Evolutionary conservation across 306 rosid species (phyloP).

Genomic region (Rosa multiflora): DNA sequence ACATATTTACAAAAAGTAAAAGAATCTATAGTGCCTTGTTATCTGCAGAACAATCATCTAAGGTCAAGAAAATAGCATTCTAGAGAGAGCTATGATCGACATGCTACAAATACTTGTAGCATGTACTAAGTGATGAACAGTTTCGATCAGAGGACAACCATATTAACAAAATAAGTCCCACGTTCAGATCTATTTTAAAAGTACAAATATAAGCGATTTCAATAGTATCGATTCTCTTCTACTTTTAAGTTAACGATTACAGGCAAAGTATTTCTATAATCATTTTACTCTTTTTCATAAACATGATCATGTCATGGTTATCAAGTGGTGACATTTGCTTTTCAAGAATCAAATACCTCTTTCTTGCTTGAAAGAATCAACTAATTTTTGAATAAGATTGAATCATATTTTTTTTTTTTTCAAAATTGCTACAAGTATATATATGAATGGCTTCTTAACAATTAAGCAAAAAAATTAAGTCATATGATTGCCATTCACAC

Average conservation of each 20-base stretch:
- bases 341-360: background rate
- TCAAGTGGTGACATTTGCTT: background rate
- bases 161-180: background rate
- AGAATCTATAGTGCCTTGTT: background rate
- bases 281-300: background rate
- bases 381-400: background rate
- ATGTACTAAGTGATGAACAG: background rate
- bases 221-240: background rate
- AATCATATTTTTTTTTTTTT: background rate
- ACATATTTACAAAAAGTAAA: background rate
- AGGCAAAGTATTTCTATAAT: background rate
- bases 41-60: background rate
- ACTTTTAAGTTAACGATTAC: background rate
- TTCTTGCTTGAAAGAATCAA: background rate
- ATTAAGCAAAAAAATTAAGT: background rate
- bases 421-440: background rate
- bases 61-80: background rate
- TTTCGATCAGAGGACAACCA: background rate
- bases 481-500: background rate
- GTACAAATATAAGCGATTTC: background rate
- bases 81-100: no score
- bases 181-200: background rate
- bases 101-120: background rate
- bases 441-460: background rate
- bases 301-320: slow-evolving; percentile 1